Base-by-base conservation (phyloP, 495 filamentous ascomycete species). In the Pseudomonodictys pantanalensis region DNA sequence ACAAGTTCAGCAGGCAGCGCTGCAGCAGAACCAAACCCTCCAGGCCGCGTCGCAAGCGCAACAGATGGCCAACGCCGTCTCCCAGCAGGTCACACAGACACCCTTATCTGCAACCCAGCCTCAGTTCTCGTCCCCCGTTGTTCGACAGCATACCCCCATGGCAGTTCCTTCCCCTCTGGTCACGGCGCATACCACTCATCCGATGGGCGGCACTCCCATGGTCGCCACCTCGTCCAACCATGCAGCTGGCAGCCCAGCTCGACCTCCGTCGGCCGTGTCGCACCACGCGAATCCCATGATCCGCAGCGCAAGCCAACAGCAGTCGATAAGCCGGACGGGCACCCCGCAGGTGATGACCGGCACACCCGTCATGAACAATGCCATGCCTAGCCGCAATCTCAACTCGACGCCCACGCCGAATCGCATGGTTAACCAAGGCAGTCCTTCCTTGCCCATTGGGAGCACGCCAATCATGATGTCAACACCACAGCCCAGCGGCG, bases 291-390 rank as follows among this genome's bases (percentile, higher is more conserved):
- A 82, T 0, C 85, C 77, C 42, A 95, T 95, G 90, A 85, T 79
- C 9, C 78, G 86, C 22, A 85, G 89, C 32, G 77, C 82, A 54
- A 95, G 91, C 68, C 90, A 95, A 65, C 90, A 73, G 45, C 68
- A 66, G 24, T 66, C 87, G 58, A 82, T 77, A 78, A 84, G 83
- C 68, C 76, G 79, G 46, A 85, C 88, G 32, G 86, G 86, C 11
- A 97, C 92, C 5, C 92, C 92, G 4, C 84, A 89, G 58, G 86
- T 95, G 78, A 79, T 82, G 9, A 87, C 85, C 55, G 81, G 84
- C 18, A 95, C 91, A 0, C 91, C 91, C 12, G 87, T 85, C 56
- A 86, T 92, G 78, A 55, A 47, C 15, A 15, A 30, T 35, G 67
- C 60, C 10, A 52, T 67, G 18, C 70, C 66, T 15, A 17, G 86